Evolutionary conservation across 2,329 filamentous ascomycete species (phyloP).

Genomic region (Eutypa lata): DNA sequence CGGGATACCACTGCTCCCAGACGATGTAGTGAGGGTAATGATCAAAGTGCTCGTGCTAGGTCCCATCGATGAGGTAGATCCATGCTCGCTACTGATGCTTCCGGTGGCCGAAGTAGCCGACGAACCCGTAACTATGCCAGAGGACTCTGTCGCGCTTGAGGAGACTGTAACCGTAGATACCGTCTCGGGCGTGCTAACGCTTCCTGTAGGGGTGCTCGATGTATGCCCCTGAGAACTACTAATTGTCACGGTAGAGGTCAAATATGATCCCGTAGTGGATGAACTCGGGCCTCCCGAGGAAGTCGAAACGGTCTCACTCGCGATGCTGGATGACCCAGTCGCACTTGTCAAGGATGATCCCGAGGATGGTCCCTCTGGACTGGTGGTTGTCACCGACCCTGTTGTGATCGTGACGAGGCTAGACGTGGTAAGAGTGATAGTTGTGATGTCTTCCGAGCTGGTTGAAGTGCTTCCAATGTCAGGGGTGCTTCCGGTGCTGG

Average conservation of each 20-base stretch:
- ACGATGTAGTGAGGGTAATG: no score
- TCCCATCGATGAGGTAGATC: slow-evolving; percentile 6
- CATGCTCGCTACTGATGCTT: slow-evolving; percentile 3
- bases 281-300: neutral
- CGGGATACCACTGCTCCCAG: no score
- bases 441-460: neutral
- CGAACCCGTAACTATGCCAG: slow-evolving; percentile 7
- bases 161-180: slow-evolving; percentile 3
- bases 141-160: neutral
- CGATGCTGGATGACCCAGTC: no score
- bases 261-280: slow-evolving; percentile 3
- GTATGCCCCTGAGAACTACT: neutral
- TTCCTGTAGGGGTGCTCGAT: slow-evolving; percentile 1
- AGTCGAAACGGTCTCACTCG: neutral
- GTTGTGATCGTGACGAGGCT: slow-evolving; percentile 4
- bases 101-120: slow-evolving; percentile 7
- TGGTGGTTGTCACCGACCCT: neutral
- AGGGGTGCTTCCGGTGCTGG: slow-evolving; percentile 12
- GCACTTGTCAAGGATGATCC: no score
- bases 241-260: slow-evolving; percentile 5
- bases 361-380: neutral
- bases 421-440: no score
- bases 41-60: no score
- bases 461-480: slow-evolving; percentile 10
- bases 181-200: no score